Conservation (phyloP, 2,329 filamentous ascomycete species). For the Aureobasidium uvarum region DNA sequence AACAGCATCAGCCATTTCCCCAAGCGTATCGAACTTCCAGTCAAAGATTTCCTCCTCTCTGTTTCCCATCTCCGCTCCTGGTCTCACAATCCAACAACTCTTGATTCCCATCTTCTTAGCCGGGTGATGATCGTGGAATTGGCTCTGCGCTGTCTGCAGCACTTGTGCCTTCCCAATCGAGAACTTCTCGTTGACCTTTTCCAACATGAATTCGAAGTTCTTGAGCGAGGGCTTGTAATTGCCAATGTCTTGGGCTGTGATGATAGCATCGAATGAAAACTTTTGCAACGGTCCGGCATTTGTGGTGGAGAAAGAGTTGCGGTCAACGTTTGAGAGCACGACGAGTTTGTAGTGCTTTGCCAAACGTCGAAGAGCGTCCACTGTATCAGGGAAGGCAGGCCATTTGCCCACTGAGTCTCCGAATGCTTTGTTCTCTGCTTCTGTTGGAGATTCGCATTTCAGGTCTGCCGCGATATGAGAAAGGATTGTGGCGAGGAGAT, state of each 20-base stretch:
- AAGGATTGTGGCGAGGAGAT: conserved; percentile 6
- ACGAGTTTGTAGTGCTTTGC: conserved; percentile 57
- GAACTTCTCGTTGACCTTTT: conserved; percentile 53
- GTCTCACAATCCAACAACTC: conserved; percentile 62
- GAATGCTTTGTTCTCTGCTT: conserved; percentile 45
- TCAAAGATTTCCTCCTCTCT: conserved; percentile 46
- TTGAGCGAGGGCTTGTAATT: conserved; percentile 63
- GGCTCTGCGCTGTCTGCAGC: conserved; percentile 66
- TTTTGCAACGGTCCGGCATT: conserved; percentile 52
- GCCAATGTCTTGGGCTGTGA: conserved; percentile 70
- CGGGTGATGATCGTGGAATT: conserved; percentile 66
- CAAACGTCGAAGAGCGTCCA: conserved; percentile 53
- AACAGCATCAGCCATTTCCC: conserved; percentile 60
- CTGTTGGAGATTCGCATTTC: conserved; percentile 27
- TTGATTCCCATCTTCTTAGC: conserved; percentile 60
- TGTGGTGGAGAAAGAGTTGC: conserved; percentile 51
- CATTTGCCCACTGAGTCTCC: conserved; percentile 55
- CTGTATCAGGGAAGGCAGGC: conserved; percentile 58
- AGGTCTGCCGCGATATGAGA: not conserved
- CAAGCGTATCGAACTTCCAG: conserved; percentile 60
- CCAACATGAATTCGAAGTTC: conserved; percentile 67
- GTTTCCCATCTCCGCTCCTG: conserved; percentile 51
- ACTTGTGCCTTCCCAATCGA: conserved; percentile 58
- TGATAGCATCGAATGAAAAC: conserved; percentile 61
- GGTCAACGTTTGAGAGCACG: conserved; percentile 61